Percentiles rank a stretch among this genome's conserved stretches.
phyloP scores from a whole-genome alignment of 2,329 filamentous ascomycete species.

The Zopfia rhizophila region DNA sequence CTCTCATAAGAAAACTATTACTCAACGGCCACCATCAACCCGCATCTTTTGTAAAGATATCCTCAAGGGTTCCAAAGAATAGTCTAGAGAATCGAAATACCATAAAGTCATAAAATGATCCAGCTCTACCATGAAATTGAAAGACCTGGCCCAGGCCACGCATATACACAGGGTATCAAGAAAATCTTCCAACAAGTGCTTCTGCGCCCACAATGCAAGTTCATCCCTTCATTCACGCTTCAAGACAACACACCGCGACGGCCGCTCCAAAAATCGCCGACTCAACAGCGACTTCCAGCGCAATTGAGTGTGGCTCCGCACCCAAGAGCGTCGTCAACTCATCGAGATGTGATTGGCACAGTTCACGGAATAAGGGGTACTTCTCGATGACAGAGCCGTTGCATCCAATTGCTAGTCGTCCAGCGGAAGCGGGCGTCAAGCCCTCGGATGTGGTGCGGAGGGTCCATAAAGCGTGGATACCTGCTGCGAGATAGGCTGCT shows the following conservation, averaged over 20 bases:
- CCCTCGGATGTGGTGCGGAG: slow-evolving; percentile 63
- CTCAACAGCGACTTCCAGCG: slow-evolving; percentile 75
- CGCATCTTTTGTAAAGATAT: too few relatives aligned
- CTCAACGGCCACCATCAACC: too few relatives aligned
- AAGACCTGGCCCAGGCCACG: too few relatives aligned
- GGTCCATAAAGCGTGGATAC: slow-evolving; percentile 70
- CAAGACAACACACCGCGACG: slow-evolving; percentile 65
- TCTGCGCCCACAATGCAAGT: too few relatives aligned
- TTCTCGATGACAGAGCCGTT: slow-evolving; percentile 84
- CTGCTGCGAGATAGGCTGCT: slow-evolving; percentile 70
- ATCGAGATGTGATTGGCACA: slow-evolving; percentile 72
- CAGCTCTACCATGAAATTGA: too few relatives aligned
- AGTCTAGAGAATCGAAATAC: too few relatives aligned
- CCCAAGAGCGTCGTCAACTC: slow-evolving; percentile 60
- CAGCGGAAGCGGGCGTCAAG: slow-evolving; percentile 45
- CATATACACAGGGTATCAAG: too few relatives aligned
- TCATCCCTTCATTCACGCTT: too few relatives aligned
- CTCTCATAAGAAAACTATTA: too few relatives aligned
- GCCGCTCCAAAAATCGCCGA: slow-evolving; percentile 80
- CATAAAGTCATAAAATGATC: too few relatives aligned
- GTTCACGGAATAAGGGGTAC: slow-evolving; percentile 73
- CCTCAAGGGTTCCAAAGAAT: too few relatives aligned
- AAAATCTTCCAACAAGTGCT: too few relatives aligned
- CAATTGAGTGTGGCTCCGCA: slow-evolving; percentile 59
- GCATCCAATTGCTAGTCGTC: slow-evolving; percentile 69